phyloP scores from a whole-genome alignment of 176 grass and related monocot genomes.

The Oryza meridionalis region DNA sequence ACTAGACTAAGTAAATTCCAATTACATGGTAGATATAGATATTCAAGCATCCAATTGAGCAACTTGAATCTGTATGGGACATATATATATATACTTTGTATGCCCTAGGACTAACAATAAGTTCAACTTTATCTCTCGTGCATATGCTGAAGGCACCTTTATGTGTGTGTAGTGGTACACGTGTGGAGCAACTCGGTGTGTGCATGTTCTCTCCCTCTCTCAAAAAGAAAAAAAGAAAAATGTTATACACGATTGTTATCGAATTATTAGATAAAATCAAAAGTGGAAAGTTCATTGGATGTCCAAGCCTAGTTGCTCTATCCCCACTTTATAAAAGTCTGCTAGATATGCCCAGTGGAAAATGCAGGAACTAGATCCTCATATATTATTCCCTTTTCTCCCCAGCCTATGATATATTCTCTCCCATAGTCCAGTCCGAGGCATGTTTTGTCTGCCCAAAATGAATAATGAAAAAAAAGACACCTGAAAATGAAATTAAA shows the following conservation, averaged over 20 bases:
- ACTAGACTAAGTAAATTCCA: no score
- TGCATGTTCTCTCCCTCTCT: not conserved
- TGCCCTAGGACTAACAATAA: not conserved
- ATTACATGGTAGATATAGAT: no score
- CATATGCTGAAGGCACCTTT: no score
- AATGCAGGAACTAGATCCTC: not conserved
- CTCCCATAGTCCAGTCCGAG: not conserved
- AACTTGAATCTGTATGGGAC: not conserved
- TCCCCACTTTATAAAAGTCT: not conserved
- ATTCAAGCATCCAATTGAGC: not conserved
- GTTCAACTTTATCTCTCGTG: not conserved
- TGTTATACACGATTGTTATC: not conserved
- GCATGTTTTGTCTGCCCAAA: not conserved
- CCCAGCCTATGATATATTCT: not conserved
- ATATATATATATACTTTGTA: not conserved
- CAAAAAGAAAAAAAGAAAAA: no score
- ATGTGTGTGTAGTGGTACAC: no score
- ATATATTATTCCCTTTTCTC: not conserved
- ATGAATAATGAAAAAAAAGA: not conserved
- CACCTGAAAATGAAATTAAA: not conserved
- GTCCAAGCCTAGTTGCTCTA: not conserved
- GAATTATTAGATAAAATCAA: not conserved
- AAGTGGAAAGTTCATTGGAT: not conserved
- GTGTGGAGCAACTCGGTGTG: not conserved
- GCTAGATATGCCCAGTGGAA: not conserved